Conservation (phyloP, 2,329 filamentous ascomycete genomes). For the Trichoderma oligosporum region DNA sequence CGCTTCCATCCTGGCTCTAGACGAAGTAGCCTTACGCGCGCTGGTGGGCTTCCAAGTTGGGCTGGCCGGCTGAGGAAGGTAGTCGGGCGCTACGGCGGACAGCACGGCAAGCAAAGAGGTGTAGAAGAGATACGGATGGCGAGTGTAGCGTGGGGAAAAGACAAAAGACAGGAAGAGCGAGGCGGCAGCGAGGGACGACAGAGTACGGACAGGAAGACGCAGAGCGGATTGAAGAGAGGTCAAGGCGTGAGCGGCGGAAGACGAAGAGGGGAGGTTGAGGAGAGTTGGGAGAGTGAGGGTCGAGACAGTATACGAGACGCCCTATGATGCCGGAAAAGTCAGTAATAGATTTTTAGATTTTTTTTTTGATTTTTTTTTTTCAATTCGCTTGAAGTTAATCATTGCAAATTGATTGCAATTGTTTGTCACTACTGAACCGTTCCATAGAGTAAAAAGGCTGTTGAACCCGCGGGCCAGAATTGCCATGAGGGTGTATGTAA, state of each 20-base stretch:
- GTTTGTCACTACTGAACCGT: too few relatives aligned
- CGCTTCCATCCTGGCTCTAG: slow-evolving; percentile 56
- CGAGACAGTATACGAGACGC: slow-evolving; percentile 80
- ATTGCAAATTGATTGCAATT: background rate
- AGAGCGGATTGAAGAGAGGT: slow-evolving; percentile 61
- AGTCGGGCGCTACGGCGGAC: slow-evolving; percentile 51
- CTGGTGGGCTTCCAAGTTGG: slow-evolving; percentile 24
- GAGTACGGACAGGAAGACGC: slow-evolving; percentile 60
- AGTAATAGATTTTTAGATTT: background rate
- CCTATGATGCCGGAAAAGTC: slow-evolving; percentile 49
- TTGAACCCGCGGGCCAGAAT: background rate
- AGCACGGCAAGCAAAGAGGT: slow-evolving; percentile 66
- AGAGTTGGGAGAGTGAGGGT: slow-evolving; percentile 75
- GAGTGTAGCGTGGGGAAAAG: slow-evolving; percentile 67
- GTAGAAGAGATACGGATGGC: slow-evolving; percentile 90
- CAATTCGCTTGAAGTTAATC: too few relatives aligned
- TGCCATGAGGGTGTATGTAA: slow-evolving; percentile 1
- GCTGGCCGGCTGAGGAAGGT: slow-evolving; percentile 39
- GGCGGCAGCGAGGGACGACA: slow-evolving; percentile 65
- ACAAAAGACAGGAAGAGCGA: slow-evolving; percentile 74
- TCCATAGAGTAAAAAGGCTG: background rate
- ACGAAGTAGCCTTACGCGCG: slow-evolving; percentile 29
- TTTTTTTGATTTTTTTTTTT: too few relatives aligned
- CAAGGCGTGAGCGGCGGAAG: slow-evolving; percentile 66
- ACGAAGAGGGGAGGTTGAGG: slow-evolving; percentile 73